phyloP scores from a whole-genome alignment of 2,329 filamentous ascomycete genomes.

The Trichoderma atroviride region DNA sequence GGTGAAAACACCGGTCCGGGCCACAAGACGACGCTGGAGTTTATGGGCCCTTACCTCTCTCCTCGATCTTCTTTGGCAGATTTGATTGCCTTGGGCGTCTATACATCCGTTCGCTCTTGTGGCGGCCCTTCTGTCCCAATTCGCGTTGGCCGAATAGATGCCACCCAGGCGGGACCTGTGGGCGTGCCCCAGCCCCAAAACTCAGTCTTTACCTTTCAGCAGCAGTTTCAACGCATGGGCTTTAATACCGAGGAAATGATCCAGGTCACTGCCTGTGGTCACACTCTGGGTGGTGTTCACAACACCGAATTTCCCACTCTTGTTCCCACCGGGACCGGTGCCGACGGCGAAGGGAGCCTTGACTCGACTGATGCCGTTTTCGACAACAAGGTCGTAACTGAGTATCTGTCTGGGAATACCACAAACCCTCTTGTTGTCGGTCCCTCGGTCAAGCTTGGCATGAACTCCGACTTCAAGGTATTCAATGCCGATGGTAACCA shows the following conservation, averaged over 20 bases:
- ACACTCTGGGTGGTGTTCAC: slow-evolving; percentile 64
- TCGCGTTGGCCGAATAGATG: slow-evolving; percentile 58
- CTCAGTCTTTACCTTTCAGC: slow-evolving; percentile 51
- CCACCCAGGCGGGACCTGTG: slow-evolving; percentile 47
- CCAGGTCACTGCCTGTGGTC: slow-evolving; percentile 61
- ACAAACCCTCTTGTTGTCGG: slow-evolving; percentile 59
- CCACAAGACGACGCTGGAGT: slow-evolving; percentile 56
- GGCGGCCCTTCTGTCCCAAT: slow-evolving; percentile 59
- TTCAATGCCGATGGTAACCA: slow-evolving; percentile 59
- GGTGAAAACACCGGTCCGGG: slow-evolving; percentile 61
- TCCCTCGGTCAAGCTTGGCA: slow-evolving; percentile 46
- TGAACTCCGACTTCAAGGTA: slow-evolving; percentile 59
- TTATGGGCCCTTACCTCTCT: slow-evolving; percentile 57
- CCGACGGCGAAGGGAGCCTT: slow-evolving; percentile 49
- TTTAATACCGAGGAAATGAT: slow-evolving; percentile 62
- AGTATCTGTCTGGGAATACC: slow-evolving; percentile 58
- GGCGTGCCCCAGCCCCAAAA: slow-evolving; percentile 64
- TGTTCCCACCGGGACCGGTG: slow-evolving; percentile 47
- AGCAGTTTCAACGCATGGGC: slow-evolving; percentile 61
- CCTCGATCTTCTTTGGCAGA: slow-evolving; percentile 57
- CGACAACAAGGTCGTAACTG: slow-evolving; percentile 59
- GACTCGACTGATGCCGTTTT: slow-evolving; percentile 54
- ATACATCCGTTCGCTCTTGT: slow-evolving; percentile 60
- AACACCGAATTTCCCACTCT: slow-evolving; percentile 55
- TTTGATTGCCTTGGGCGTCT: slow-evolving; percentile 60